Evolutionary conservation across 345 rosid species (phyloP).

Genomic region (Chamaenerion angustifolium): DNA sequence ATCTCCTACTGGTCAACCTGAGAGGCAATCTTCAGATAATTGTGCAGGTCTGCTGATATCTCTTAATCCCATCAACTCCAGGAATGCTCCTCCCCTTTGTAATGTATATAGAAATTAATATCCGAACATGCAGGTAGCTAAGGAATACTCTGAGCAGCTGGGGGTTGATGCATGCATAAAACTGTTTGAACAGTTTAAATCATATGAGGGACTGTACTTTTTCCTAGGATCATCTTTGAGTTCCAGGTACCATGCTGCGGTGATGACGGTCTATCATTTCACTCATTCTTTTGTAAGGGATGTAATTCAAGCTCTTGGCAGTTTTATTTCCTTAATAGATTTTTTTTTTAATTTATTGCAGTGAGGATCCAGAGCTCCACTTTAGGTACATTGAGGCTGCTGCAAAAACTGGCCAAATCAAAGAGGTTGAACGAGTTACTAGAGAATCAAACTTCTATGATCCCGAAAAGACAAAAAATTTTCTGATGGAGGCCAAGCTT

Average conservation of each 20-base stretch:
- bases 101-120: slow-evolving; percentile 9
- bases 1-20: slow-evolving; percentile 78
- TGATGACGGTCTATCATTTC: not conserved
- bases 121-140: slow-evolving; percentile 53
- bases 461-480: slow-evolving; percentile 92
- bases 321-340: slow-evolving; percentile 5
- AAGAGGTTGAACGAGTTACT: slow-evolving; percentile 99
- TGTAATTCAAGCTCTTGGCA: not conserved
- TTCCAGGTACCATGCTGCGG: slow-evolving; percentile 44
- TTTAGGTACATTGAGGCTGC: slow-evolving; percentile 98
- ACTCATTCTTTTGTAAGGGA: slow-evolving; percentile 8
- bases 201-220: slow-evolving; percentile 95
- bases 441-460: slow-evolving; percentile 95
- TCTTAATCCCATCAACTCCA: slow-evolving; percentile 3
- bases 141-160: slow-evolving; percentile 96
- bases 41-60: slow-evolving; percentile 44
- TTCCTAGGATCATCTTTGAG: slow-evolving; percentile 95
- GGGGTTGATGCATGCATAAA: slow-evolving; percentile 91
- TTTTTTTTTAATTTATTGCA: slow-evolving; percentile 16
- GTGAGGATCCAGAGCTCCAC: slow-evolving; percentile 98
- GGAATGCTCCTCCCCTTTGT: not conserved
- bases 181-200: slow-evolving; percentile 93
- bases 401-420: slow-evolving; percentile 94
- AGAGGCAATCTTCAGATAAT: slow-evolving; percentile 97
- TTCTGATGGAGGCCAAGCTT: slow-evolving; percentile 96